Evolutionary conservation across 2,329 filamentous ascomycete genomes (phyloP), one percentile per base, ranked within the genome.

Genomic region (Aureobasidium sp.): DNA sequence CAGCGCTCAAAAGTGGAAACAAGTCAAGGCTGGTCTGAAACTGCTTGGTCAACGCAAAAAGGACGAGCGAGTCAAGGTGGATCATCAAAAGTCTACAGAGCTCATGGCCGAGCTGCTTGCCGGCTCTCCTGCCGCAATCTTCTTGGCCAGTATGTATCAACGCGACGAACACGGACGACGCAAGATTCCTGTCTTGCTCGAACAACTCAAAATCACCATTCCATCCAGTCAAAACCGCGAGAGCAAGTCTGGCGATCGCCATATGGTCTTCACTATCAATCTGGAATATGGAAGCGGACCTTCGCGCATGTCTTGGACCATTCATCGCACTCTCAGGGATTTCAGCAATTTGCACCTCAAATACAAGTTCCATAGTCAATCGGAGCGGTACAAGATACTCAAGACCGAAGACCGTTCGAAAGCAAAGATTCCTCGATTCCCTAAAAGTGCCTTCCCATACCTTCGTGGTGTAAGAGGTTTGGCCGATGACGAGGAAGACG

Each of bases 81-180:
- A 99, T 77, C 94, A 96, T 75, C 91, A 93, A 74, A 99, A 98
- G 78, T 98, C 95, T 13, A 94, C 96, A 2, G 96, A 99, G 78
- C 85, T 99, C 54, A 95, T 99, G 88, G 96, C 96, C 1, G 96
- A 99, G 79, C 84, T 99, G 43, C 88, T 96, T 56, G 97, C 96
- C 50, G 96, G 94, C 63, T 94, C 95, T 1, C 96, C 96, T 4
- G 96, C 96, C 29, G 96, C 95, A 25, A 84, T 99, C 66, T 97
- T 99, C 79, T 83, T 99, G 61, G 96, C 96, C 10, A 98, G 95
- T 75, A 98, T 98, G 93, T 96, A 98, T 72, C 96, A 98, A 80
- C 88, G 96, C 66, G 96, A 99, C 72, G 96, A 99, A 79, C 93
- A 98, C 73, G 94, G 95, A 56, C 96, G 97, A 79, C 96, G 93